phyloP scores from a whole-genome alignment of 1,284 basidiomycete genomes.

The Puccinia novopanici region DNA sequence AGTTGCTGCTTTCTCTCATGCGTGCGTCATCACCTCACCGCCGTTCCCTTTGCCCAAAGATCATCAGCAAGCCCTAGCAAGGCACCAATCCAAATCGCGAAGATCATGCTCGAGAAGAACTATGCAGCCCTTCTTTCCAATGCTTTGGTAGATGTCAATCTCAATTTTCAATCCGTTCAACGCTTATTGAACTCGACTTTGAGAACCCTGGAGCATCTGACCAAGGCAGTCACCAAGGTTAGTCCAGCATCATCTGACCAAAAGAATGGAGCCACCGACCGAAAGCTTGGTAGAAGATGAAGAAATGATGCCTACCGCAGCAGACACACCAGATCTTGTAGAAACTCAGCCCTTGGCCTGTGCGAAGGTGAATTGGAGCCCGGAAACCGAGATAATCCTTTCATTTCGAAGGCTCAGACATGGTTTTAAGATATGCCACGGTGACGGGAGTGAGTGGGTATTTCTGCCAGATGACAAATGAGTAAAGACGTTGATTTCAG shows the following conservation, averaged over 20 bases:
- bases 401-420: conserved; percentile 97
- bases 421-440: no score
- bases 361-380: conserved; percentile 65
- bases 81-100: conserved; percentile 98
- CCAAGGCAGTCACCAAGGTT: conserved; percentile 96
- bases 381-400: no score
- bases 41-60: no score
- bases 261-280: conserved; percentile 61
- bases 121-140: conserved; percentile 86
- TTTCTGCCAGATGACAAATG: neutral
- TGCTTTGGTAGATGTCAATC: conserved; percentile 86
- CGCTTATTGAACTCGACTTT: conserved; percentile 83
- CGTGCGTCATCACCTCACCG: no score
- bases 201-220: conserved; percentile 85
- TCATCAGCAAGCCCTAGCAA: conserved; percentile 64
- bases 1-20: no score
- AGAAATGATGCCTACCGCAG: conserved; percentile 61
- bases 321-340: conserved; percentile 88
- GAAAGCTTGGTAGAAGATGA: conserved; percentile 52
- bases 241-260: conserved; percentile 72
- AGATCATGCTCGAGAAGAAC: conserved; percentile 97
- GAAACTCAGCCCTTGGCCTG: conserved; percentile 96
- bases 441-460: conserved; percentile 65
- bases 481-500: neutral
- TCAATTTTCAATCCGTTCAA: conserved; percentile 91